phyloP scores from a whole-genome alignment of 2,329 filamentous ascomycete species.

The Ceratocystis papillata region DNA sequence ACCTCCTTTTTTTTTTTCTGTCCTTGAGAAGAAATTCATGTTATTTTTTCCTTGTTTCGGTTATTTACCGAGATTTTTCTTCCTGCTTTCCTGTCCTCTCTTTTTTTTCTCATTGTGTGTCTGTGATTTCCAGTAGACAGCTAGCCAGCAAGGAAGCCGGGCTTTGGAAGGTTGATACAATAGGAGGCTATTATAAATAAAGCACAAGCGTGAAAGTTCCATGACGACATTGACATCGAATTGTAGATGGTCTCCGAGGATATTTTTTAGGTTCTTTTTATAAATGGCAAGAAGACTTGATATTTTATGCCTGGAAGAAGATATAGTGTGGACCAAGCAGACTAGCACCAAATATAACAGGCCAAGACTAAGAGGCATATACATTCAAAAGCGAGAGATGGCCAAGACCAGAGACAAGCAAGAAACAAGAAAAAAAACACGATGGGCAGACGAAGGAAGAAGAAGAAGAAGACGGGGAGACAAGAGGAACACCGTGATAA shows the following conservation, averaged over 20 bases:
- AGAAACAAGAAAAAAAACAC: background rate
- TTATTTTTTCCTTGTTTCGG: constrained; percentile 4
- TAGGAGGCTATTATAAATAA: no score
- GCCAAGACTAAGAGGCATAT: background rate
- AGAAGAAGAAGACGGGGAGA: background rate
- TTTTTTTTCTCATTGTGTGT: background rate
- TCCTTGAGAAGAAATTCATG: background rate
- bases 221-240: no score
- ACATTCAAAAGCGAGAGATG: no score
- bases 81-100: background rate
- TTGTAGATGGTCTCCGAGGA: no score
- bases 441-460: background rate
- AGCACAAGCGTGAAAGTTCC: no score
- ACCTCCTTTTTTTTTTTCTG: background rate
- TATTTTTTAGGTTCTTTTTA: no score
- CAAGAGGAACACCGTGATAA: background rate
- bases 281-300: no score
- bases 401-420: background rate
- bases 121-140: background rate
- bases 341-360: no score
- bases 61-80: constrained; percentile 9
- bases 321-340: no score
- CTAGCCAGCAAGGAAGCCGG: no score
- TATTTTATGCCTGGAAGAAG: no score
- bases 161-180: no score